Conservation (phyloP, 106 monocot species). For the Chionographis japonica region DNA sequence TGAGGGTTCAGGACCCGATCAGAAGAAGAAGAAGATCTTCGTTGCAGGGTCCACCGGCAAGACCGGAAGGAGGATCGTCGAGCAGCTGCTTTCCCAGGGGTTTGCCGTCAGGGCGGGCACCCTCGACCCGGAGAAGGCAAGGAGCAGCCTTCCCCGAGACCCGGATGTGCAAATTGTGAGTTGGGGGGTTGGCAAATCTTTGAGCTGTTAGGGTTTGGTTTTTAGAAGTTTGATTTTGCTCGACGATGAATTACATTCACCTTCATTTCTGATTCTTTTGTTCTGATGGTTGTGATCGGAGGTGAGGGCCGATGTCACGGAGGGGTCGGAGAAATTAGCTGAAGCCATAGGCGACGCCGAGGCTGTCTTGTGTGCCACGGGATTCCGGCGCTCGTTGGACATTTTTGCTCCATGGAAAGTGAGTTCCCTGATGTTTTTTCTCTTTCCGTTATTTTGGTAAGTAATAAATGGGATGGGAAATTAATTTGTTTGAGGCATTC, state of each 20-base stretch:
- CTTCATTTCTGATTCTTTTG: neutral
- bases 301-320: slow-evolving; percentile 55
- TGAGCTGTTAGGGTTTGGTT: neutral
- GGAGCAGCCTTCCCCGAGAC: slow-evolving; percentile 30
- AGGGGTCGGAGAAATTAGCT: slow-evolving; percentile 38
- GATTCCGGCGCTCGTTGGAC: slow-evolving; percentile 56
- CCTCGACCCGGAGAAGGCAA: slow-evolving; percentile 47
- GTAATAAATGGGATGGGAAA: neutral
- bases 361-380: slow-evolving; percentile 72
- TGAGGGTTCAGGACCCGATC: neutral
- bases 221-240: neutral
- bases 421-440: neutral
- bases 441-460: neutral
- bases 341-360: slow-evolving; percentile 59
- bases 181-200: neutral
- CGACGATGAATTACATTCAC: neutral
- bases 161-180: slow-evolving; percentile 56
- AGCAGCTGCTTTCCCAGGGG: slow-evolving; percentile 55
- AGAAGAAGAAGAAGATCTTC: slow-evolving; percentile 40
- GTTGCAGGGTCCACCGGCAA: slow-evolving; percentile 71
- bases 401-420: slow-evolving; percentile 88
- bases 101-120: slow-evolving; percentile 53
- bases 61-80: slow-evolving; percentile 65
- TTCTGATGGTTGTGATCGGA: neutral
- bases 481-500: too few relatives aligned